Base-by-base conservation (phyloP, 2,329 filamentous ascomycete species). In the Colletotrichum viniferum region DNA sequence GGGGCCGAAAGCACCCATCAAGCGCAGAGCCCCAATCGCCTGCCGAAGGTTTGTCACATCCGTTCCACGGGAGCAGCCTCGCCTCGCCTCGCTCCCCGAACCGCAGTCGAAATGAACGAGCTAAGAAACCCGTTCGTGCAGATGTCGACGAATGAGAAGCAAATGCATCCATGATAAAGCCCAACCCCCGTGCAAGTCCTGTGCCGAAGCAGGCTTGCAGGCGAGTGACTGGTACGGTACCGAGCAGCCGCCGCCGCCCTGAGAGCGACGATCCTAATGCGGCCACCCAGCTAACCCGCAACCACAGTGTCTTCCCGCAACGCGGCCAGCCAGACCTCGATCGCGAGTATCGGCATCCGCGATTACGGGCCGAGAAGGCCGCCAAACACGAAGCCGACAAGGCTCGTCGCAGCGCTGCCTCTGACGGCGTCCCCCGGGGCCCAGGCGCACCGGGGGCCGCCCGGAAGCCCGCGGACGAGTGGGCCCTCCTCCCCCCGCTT, bases 61-160 rank as follows among this genome's bases (percentile, higher is more conserved):
- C 67, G 38, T 60, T 60, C 28, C 38, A 32, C 56, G n/a, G 60
- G 58, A 48, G 43, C 18, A 48, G 43, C 43, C 43, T 48, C 43
- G 43, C 38, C 38, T 43, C 38, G 38, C 18, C 43, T 48, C 43
- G 43, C 43, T 48, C 43, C 43, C 43, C 43, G 43, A 21, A 48
- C 43, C 43, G 43, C 43, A 21, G n/a, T 48, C 7, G 21, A 13
- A 34, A 1, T 24, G 21, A 43, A 43, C 43, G 67, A 76, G 64
- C 75, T 76, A 64, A 77, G 43, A 43, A 21, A 48, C 5, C 43
- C n/a, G 13, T 58, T 18, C 16, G n/a, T 18, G 26, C 68, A 89
- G 88, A 84, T 91, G 89, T 77, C 89, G 89, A 38, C 88, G 88
- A 38, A 88, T 90, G 85, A 87, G 89, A 75, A 90, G 88, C 80